A percentile compares a stretch with the other conserved stretches of the same genome.
Evolutionary conservation across 352 stramenopile genomes (phyloP).

Genomic region (Pseudoperonospora humuli): DNA sequence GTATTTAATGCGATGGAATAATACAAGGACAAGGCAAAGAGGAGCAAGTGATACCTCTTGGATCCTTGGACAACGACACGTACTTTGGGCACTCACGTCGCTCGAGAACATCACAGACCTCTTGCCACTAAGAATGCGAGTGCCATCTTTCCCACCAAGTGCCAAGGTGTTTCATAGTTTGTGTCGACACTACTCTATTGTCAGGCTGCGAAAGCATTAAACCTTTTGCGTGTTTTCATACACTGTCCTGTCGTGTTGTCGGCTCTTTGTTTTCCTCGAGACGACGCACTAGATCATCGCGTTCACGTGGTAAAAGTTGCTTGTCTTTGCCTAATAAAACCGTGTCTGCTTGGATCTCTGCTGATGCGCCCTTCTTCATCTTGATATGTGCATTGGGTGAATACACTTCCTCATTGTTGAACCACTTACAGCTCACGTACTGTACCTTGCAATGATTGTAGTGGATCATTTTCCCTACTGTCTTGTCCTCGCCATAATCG

Average conservation of each 20-base stretch:
- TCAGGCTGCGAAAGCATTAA: slow-evolving; percentile 11
- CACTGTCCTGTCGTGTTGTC: slow-evolving; percentile 3
- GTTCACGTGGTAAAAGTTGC: slow-evolving; percentile 17
- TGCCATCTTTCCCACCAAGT: too few relatives aligned
- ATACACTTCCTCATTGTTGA: slow-evolving; percentile 79
- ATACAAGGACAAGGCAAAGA: too few relatives aligned
- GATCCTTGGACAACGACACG: too few relatives aligned
- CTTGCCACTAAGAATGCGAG: too few relatives aligned
- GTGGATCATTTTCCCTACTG: slow-evolving; percentile 76
- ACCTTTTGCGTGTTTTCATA: slow-evolving; percentile 8
- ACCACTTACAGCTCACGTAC: slow-evolving; percentile 83
- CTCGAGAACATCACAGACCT: too few relatives aligned
- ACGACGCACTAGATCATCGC: slow-evolving; percentile 17
- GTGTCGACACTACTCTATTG: slow-evolving; percentile 13
- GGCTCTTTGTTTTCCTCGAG: slow-evolving; percentile 9
- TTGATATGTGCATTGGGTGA: slow-evolving; percentile 56
- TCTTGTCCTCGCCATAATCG: slow-evolving; percentile 75
- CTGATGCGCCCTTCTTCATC: slow-evolving; percentile 57
- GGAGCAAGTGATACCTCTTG: too few relatives aligned
- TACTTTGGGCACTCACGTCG: too few relatives aligned
- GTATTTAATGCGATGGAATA: too few relatives aligned
- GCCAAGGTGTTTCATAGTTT: too few relatives aligned
- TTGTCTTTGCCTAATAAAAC: slow-evolving; percentile 42
- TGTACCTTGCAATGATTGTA: slow-evolving; percentile 70
- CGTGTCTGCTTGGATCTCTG: slow-evolving; percentile 51